phyloP scores from a whole-genome alignment of 1,284 basidiomycete genomes.

The Xerocomus minutiporus region DNA sequence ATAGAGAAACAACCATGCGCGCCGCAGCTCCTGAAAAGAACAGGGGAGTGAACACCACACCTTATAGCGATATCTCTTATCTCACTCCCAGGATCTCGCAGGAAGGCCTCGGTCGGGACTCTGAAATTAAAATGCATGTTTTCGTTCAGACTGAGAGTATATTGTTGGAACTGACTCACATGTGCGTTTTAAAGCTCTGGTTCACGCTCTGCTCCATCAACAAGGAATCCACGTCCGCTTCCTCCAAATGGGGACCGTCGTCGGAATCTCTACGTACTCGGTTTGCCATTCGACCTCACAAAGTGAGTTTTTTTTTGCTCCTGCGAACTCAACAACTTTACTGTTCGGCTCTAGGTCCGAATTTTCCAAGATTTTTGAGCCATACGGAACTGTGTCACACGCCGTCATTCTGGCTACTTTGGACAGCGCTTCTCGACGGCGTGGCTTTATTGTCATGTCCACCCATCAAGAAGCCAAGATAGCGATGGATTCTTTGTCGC shows the following conservation, averaged over 20 bases:
- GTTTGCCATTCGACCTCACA: constrained; percentile 69
- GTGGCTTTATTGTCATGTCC: constrained; percentile 77
- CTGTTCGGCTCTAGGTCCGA: constrained; percentile 44
- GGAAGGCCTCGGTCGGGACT: neutral
- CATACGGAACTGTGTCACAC: constrained; percentile 62
- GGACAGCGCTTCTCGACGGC: constrained; percentile 72
- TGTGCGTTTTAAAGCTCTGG: constrained; percentile 37
- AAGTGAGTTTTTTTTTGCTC: constrained; percentile 44
- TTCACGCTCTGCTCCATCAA: constrained; percentile 16
- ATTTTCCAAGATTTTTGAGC: constrained; percentile 56
- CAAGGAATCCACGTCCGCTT: constrained; percentile 9
- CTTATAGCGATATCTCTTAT: constrained; percentile 9
- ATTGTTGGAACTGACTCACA: constrained; percentile 8
- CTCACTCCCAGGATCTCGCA: constrained; percentile 12
- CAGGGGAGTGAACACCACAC: constrained; percentile 8
- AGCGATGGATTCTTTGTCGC: constrained; percentile 61
- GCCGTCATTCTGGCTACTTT: constrained; percentile 75
- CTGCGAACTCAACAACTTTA: neutral
- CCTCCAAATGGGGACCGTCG: constrained; percentile 47
- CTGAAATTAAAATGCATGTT: constrained; percentile 12
- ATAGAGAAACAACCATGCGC: constrained; percentile 1
- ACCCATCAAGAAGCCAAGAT: constrained; percentile 59
- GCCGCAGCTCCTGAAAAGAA: constrained; percentile 1
- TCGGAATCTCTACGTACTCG: constrained; percentile 75
- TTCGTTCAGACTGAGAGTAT: neutral